Conservation (phyloP, 495 filamentous ascomycete species). For the Penicillium subrubescens region DNA sequence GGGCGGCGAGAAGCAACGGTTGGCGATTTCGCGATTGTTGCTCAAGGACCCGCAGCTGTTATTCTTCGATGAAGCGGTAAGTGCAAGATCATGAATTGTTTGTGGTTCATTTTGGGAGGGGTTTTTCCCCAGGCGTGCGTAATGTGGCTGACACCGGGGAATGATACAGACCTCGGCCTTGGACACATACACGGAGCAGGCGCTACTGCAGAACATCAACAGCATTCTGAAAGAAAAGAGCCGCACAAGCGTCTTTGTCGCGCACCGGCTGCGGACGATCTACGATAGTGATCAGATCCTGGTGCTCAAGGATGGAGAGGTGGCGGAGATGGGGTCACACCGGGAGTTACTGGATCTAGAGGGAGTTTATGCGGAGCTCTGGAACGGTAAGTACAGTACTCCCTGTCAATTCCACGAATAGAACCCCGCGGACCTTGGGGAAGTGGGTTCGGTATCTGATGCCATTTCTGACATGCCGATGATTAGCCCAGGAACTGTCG, state of each 20-base stretch:
- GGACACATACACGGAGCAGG: conserved; percentile 94
- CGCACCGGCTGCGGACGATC: conserved; percentile 89
- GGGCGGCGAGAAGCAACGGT: conserved; percentile 92
- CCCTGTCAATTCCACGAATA: not conserved
- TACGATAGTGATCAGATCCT: conserved; percentile 94
- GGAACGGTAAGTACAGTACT: conserved; percentile 67
- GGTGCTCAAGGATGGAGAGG: conserved; percentile 78
- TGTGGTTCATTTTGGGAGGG: not conserved
- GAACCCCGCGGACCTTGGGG: not conserved
- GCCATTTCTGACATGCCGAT: not conserved
- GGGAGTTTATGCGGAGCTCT: conserved; percentile 87
- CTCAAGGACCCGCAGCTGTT: conserved; percentile 90
- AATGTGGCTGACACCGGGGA: conserved; percentile 1
- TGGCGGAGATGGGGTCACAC: conserved; percentile 87
- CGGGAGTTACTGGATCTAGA: conserved; percentile 74
- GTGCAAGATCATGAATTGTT: conserved; percentile 23
- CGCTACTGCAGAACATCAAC: conserved; percentile 89
- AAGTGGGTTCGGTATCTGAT: not conserved
- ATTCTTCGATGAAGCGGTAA: conserved; percentile 94
- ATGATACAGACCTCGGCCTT: conserved; percentile 74
- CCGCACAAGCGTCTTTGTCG: conserved; percentile 91
- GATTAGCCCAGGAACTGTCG: conserved; percentile 50
- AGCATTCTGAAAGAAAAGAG: conserved; percentile 86
- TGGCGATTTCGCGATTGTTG: conserved; percentile 83
- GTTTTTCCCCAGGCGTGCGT: not conserved